Percentiles rank a stretch among this genome's conserved stretches.
phyloP scores from a whole-genome alignment of 768 basidiomycete species.

The Phlebiopsis flavidoalba region DNA sequence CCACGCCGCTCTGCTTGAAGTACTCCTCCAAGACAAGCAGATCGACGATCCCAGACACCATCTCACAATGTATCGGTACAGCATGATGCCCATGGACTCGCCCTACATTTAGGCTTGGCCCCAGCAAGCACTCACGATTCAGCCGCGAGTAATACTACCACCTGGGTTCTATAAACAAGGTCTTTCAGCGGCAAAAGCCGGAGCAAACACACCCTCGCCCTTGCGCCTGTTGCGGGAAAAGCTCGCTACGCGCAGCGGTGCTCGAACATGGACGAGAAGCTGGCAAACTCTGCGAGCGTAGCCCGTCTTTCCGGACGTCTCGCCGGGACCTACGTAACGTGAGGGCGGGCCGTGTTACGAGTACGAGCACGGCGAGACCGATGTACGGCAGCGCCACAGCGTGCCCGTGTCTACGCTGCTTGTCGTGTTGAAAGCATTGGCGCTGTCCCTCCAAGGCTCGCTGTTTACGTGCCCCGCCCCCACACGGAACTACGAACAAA shows the following conservation, averaged over 20 bases:
- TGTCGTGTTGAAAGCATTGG: slow-evolving; percentile 53
- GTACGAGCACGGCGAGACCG: not conserved
- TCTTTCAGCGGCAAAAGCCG: slow-evolving; percentile 68
- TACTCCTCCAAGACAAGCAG: slow-evolving; percentile 87
- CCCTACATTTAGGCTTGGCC: slow-evolving; percentile 61
- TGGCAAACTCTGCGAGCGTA: slow-evolving; percentile 31
- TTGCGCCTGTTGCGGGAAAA: slow-evolving; percentile 68
- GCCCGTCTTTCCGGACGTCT: slow-evolving; percentile 36
- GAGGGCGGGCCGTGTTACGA: slow-evolving; percentile 1
- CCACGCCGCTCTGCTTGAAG: slow-evolving; percentile 78
- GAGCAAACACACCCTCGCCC: slow-evolving; percentile 62
- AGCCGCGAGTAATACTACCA: slow-evolving; percentile 73
- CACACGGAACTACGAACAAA: slow-evolving; percentile 42
- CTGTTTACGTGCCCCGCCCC: slow-evolving; percentile 42
- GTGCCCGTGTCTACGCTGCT: slow-evolving; percentile 71
- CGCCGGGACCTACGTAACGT: slow-evolving; percentile 54
- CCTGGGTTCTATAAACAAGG: slow-evolving; percentile 66
- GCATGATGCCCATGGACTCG: slow-evolving; percentile 51
- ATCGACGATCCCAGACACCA: slow-evolving; percentile 72
- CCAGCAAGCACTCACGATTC: slow-evolving; percentile 70
- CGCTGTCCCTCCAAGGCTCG: slow-evolving; percentile 57
- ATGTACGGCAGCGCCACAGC: slow-evolving; percentile 41
- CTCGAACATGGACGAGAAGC: slow-evolving; percentile 55
- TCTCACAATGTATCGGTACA: slow-evolving; percentile 64
- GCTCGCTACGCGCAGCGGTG: slow-evolving; percentile 60